These are phyloP conservation scores for Scheffersomyces lignosus DNA, from an alignment of 805 yeast genomes.

Conservation along the genomic window DNA sequence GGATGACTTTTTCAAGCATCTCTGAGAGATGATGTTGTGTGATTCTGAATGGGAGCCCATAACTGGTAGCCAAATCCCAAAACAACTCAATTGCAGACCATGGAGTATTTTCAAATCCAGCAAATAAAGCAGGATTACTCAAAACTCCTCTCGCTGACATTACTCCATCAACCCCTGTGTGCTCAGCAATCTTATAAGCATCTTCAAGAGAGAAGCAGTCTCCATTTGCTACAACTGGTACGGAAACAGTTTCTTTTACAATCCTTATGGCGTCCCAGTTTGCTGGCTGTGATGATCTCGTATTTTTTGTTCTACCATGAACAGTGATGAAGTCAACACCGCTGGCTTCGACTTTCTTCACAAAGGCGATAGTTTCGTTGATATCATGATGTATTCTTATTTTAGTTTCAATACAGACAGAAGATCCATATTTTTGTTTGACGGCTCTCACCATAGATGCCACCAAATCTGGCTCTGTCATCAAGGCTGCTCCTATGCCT, in stretches of 20 bases:
- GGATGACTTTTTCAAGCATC: conserved; percentile 65
- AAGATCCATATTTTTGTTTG: conserved; percentile 68
- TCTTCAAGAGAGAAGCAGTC: conserved; percentile 77
- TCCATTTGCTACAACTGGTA: conserved; percentile 97
- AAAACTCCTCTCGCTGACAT: conserved; percentile 94
- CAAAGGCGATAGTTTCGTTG: conserved; percentile 71
- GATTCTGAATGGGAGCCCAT: conserved; percentile 82
- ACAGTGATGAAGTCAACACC: conserved; percentile 95
- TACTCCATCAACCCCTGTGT: conserved; percentile 84
- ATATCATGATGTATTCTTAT: conserved; percentile 83
- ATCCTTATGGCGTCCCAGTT: conserved; percentile 76
- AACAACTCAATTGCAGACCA: conserved; percentile 89
- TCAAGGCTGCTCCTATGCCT: conserved; percentile 96
- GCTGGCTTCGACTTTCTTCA: conserved; percentile 69
- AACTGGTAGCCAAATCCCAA: conserved; percentile 73
- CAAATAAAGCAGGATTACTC: conserved; percentile 83
- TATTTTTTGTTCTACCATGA: conserved; percentile 86
- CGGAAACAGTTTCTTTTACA: conserved; percentile 53
- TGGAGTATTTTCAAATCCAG: conserved; percentile 72
- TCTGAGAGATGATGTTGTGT: conserved; percentile 86
- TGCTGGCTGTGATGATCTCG: conserved; percentile 82
- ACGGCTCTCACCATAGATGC: conserved; percentile 83
- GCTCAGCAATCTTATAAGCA: conserved; percentile 57
- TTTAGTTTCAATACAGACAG: conserved; percentile 83
- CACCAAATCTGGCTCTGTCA: conserved; percentile 78